Evolutionary conservation across 352 stramenopile species (phyloP).

Genomic region (Pelagophyceae sp.): DNA sequence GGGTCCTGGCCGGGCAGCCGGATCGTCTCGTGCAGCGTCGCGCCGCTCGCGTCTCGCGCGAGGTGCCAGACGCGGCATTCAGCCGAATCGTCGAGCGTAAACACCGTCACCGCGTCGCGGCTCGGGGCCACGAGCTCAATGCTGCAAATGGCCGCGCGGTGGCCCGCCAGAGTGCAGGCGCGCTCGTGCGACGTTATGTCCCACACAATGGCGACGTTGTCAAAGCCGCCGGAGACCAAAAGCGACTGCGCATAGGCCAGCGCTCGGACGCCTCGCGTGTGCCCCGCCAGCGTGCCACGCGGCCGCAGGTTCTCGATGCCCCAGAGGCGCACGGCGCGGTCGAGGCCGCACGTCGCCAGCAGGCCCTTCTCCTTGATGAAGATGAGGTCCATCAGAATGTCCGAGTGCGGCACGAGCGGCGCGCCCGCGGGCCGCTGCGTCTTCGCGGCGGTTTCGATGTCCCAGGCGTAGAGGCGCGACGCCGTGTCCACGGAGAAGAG

Average conservation of each 20-base stretch:
- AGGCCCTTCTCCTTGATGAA: constrained; percentile 62
- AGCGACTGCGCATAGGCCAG: constrained; percentile 63
- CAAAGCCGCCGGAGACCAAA: constrained; percentile 64
- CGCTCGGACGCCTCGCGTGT: constrained; percentile 58
- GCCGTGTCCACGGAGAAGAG: constrained; percentile 58
- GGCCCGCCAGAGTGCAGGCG: constrained; percentile 54
- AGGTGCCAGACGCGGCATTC: constrained; percentile 75
- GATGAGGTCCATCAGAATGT: constrained; percentile 57
- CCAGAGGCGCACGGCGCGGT: constrained; percentile 62
- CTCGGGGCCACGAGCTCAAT: constrained; percentile 58
- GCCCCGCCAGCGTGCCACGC: constrained; percentile 49
- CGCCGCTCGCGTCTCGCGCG: constrained; percentile 27
- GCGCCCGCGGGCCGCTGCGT: constrained; percentile 33
- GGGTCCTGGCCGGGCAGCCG: not conserved
- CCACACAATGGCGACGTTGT: constrained; percentile 68
- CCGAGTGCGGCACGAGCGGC: constrained; percentile 43
- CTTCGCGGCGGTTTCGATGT: constrained; percentile 45
- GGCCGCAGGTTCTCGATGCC: constrained; percentile 58
- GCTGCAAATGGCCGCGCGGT: constrained; percentile 60
- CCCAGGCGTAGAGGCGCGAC: constrained; percentile 59
- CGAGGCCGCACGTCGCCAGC: constrained; percentile 60
- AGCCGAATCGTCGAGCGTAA: constrained; percentile 59
- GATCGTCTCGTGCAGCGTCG: not conserved
- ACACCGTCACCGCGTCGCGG: constrained; percentile 45
- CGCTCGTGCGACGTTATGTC: constrained; percentile 63